A percentile compares a stretch with the other conserved stretches of the same genome.
Evolutionary conservation across 352 stramenopile species (phyloP).

Genomic region (Globisporangium alternatum): DNA sequence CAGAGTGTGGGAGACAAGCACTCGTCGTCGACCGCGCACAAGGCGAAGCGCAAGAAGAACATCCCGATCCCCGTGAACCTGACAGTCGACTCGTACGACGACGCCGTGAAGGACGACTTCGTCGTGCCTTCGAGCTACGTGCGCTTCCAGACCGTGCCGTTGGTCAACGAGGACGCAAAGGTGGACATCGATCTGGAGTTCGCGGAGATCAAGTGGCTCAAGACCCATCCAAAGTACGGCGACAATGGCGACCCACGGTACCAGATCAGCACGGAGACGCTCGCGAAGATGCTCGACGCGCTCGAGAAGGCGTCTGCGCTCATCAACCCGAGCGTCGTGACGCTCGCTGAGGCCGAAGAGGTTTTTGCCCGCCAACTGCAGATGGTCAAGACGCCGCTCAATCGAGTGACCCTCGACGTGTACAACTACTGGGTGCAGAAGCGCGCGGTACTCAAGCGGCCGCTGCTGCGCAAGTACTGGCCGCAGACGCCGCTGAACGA

Average conservation of each 20-base stretch:
- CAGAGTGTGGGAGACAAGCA: conserved; percentile 67
- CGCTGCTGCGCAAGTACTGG: conserved; percentile 95
- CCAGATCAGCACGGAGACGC: conserved; percentile 58
- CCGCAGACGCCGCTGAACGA: conserved; percentile 95
- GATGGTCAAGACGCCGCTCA: conserved; percentile 70
- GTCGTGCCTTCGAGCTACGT: conserved; percentile 79
- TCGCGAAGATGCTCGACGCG: conserved; percentile 85
- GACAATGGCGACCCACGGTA: conserved; percentile 76
- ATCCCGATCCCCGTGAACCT: conserved; percentile 85
- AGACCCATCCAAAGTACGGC: conserved; percentile 79
- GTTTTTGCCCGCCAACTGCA: conserved; percentile 63
- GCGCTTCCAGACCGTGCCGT: conserved; percentile 67
- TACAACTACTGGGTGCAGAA: conserved; percentile 97
- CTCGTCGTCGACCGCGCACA: conserved; percentile 22
- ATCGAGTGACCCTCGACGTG: conserved; percentile 76
- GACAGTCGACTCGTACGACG: conserved; percentile 60
- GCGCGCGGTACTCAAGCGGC: conserved; percentile 88
- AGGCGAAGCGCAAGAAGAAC: conserved; percentile 73
- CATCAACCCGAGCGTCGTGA: conserved; percentile 78
- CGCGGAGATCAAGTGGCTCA: conserved; percentile 87
- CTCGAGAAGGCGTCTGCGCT: conserved; percentile 82
- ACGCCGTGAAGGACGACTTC: conserved; percentile 66
- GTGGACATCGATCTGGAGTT: conserved; percentile 79
- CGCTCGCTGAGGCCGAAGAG: conserved; percentile 66
- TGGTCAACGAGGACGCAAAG: conserved; percentile 35